A percentile compares a stretch with the other conserved stretches of the same genome.
These are phyloP conservation scores for Rubroshorea leprosula DNA, from an alignment of 345 rosid genomes.

Conservation along the genomic window DNA sequence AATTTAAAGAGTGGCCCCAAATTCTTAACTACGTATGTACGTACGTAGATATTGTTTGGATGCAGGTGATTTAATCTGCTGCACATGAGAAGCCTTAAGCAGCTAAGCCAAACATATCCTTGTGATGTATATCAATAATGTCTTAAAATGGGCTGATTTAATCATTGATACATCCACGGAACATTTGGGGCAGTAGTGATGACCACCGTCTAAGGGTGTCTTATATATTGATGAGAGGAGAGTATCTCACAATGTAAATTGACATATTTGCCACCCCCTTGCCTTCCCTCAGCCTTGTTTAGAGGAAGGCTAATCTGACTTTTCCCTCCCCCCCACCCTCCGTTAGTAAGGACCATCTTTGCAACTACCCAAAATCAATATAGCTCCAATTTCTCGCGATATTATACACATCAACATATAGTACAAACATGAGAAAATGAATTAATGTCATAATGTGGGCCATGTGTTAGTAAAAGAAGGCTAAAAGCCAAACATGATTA, in stretches of 20 bases:
- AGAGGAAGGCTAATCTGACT: constrained; percentile 7
- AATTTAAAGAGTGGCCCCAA: not conserved
- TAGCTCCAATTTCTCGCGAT: constrained; percentile 17
- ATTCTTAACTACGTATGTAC: no score
- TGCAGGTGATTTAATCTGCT: constrained; percentile 1
- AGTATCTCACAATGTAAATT: no score
- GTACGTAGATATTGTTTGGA: no score
- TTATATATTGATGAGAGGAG: not conserved
- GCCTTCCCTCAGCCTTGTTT: not conserved
- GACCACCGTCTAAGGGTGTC: not conserved
- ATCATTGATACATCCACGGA: constrained; percentile 10
- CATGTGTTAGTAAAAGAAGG: no score
- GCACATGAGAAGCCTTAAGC: constrained; percentile 11
- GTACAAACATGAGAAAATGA: not conserved
- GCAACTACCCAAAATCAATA: constrained; percentile 3
- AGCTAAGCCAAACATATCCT: constrained; percentile 17
- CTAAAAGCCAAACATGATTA: not conserved
- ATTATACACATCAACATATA: not conserved
- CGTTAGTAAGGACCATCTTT: constrained; percentile 14
- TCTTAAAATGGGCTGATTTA: constrained; percentile 8
- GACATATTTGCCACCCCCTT: not conserved
- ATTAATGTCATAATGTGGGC: not conserved
- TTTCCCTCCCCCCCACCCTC: not conserved
- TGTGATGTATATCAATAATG: not conserved
- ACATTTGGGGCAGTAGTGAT: constrained; percentile 22